Percentiles rank a stretch among this genome's conserved stretches.
These are phyloP conservation scores for Medicago arabica DNA, from an alignment of 306 rosid genomes.

Conservation along the genomic window DNA sequence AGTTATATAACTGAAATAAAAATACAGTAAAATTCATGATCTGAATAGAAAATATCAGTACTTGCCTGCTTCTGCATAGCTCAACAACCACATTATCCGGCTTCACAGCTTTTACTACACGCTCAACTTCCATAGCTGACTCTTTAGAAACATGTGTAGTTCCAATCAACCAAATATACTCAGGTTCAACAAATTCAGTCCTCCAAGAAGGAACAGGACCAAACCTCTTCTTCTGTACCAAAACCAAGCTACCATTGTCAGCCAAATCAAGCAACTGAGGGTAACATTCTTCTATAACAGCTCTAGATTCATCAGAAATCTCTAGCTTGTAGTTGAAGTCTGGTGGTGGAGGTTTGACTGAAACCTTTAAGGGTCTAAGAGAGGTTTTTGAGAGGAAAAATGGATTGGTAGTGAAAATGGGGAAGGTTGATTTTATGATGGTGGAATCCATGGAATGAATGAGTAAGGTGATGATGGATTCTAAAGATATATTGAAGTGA, in stretches of 20 bases:
- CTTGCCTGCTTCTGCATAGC: slow-evolving; percentile 94
- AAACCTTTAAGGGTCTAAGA: slow-evolving; percentile 50
- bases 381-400: slow-evolving; percentile 36
- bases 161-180: slow-evolving; percentile 72
- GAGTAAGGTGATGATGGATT: neutral
- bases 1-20: too few species aligned
- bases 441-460: slow-evolving; percentile 58
- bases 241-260: slow-evolving; percentile 68
- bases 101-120: slow-evolving; percentile 64
- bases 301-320: slow-evolving; percentile 58
- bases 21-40: too few species aligned
- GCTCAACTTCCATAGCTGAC: slow-evolving; percentile 73
- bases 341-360: slow-evolving; percentile 70
- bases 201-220: slow-evolving; percentile 88
- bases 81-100: slow-evolving; percentile 91
- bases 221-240: slow-evolving; percentile 72
- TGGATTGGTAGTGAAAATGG: slow-evolving; percentile 61
- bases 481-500: slow-evolving; percentile 6
- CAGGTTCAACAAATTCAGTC: slow-evolving; percentile 76
- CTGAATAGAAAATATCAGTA: neutral
- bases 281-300: slow-evolving; percentile 63
- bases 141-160: slow-evolving; percentile 67
- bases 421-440: slow-evolving; percentile 56
- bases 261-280: slow-evolving; percentile 85
- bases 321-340: slow-evolving; percentile 75